Percentiles rank a stretch among this genome's conserved stretches.
Evolutionary conservation across 257 asterid species (phyloP).

Genomic region (Petrea volubilis): DNA sequence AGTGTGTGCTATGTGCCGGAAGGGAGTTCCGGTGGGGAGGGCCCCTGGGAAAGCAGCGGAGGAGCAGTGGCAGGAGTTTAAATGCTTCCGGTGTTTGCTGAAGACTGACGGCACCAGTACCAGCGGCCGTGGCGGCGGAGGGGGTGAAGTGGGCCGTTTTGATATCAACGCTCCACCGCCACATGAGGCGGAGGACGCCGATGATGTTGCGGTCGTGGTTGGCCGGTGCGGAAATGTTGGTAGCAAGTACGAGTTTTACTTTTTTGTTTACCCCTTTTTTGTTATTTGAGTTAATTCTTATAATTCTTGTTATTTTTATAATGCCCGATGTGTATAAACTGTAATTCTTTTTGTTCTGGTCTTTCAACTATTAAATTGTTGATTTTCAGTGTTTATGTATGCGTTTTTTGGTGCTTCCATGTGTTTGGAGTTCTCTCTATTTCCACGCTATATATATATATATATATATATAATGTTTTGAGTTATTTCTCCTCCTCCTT

Average conservation of each 20-base stretch:
- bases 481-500: background rate
- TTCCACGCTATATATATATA: background rate
- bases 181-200: slow-evolving; percentile 60
- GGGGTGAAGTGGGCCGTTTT: slow-evolving; percentile 44
- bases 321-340: slow-evolving; percentile 16
- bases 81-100: slow-evolving; percentile 70
- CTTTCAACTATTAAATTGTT: slow-evolving; percentile 1
- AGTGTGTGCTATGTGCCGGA: slow-evolving; percentile 50
- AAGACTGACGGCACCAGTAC: slow-evolving; percentile 16
- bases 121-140: slow-evolving; percentile 24
- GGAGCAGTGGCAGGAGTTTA: slow-evolving; percentile 46
- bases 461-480: slow-evolving; percentile 1
- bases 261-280: background rate
- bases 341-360: background rate
- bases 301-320: slow-evolving; percentile 10
- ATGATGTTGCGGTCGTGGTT: slow-evolving; percentile 32
- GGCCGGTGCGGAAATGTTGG: slow-evolving; percentile 42
- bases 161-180: slow-evolving; percentile 83
- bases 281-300: slow-evolving; percentile 2
- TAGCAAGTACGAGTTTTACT: slow-evolving; percentile 52
- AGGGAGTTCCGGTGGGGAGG: slow-evolving; percentile 44
- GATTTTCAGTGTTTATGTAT: slow-evolving; percentile 5
- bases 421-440: background rate
- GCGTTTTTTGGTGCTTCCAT: background rate
- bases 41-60: slow-evolving; percentile 29